A percentile compares a stretch with the other conserved stretches of the same genome.
These are phyloP conservation scores for Macadamia tetraphylla DNA, from an alignment of 164 flowering plant genomes.

Conservation along the genomic window DNA sequence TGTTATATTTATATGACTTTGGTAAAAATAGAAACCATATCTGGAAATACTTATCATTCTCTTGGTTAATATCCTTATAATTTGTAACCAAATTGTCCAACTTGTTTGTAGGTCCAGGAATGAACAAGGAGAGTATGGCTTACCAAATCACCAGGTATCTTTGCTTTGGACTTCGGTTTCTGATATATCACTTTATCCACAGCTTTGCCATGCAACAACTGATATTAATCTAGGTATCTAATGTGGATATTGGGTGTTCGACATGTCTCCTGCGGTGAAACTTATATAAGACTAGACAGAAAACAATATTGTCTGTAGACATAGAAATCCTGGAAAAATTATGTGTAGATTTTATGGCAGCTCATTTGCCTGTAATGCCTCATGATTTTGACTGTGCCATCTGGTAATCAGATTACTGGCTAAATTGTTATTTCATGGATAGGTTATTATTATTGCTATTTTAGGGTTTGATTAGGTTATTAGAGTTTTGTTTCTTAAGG, in stretches of 20 bases:
- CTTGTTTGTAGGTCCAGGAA: constrained; percentile 30
- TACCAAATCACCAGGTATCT: constrained; percentile 31
- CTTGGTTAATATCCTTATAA: neutral
- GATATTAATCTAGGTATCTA: too few species aligned
- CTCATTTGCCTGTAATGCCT: neutral
- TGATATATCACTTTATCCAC: neutral
- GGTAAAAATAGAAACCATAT: neutral
- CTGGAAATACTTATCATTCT: neutral
- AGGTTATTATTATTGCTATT: too few species aligned
- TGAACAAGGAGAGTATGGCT: constrained; percentile 18
- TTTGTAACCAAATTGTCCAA: neutral
- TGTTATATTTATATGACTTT: neutral
- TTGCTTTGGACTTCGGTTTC: neutral
- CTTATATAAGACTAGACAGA: too few species aligned
- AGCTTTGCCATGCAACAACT: too few species aligned
- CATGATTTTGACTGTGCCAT: neutral
- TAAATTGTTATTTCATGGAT: neutral
- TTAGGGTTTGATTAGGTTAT: neutral
- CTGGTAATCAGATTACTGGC: neutral
- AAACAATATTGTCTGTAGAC: too few species aligned
- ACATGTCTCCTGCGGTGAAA: too few species aligned
- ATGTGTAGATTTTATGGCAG: neutral
- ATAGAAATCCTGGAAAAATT: too few species aligned
- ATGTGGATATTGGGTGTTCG: too few species aligned
- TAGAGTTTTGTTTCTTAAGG: neutral